A percentile compares a stretch with the other conserved stretches of the same genome.
Conservation (phyloP, 2,329 filamentous ascomycete species). For the Aspergillus sojae region DNA sequence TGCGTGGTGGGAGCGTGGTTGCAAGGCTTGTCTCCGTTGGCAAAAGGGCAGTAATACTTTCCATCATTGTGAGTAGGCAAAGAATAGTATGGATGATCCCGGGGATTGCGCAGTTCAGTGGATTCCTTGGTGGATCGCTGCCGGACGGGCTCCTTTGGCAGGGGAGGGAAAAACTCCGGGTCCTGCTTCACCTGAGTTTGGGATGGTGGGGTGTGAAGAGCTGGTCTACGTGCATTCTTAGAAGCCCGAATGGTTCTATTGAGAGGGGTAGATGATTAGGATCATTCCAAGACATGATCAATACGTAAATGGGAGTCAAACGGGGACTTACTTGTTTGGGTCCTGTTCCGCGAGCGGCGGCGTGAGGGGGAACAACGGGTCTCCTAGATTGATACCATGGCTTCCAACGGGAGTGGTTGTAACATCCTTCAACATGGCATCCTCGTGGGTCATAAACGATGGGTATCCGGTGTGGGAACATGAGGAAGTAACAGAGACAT, state of each 20-base stretch:
- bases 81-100: constrained; percentile 47
- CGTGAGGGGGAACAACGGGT: constrained; percentile 43
- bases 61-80: constrained; percentile 63
- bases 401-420: constrained; percentile 36
- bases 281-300: constrained; percentile 4
- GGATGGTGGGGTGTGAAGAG: constrained; percentile 35
- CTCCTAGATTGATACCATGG: constrained; percentile 41
- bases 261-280: constrained; percentile 7
- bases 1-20: constrained; percentile 92
- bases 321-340: constrained; percentile 41
- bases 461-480: constrained; percentile 44
- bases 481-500: constrained; percentile 43
- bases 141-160: constrained; percentile 38
- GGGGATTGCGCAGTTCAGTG: constrained; percentile 41
- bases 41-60: constrained; percentile 91
- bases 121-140: constrained; percentile 40
- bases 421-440: constrained; percentile 40
- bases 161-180: constrained; percentile 38
- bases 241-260: constrained; percentile 43
- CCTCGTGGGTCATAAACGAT: constrained; percentile 41
- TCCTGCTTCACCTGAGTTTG: constrained; percentile 40
- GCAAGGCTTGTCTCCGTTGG: constrained; percentile 68
- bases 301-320: neutral
- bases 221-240: constrained; percentile 41
- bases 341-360: constrained; percentile 45